Base-by-base conservation (phyloP, 345 rosid species). In the Syzygium oleosum region DNA sequence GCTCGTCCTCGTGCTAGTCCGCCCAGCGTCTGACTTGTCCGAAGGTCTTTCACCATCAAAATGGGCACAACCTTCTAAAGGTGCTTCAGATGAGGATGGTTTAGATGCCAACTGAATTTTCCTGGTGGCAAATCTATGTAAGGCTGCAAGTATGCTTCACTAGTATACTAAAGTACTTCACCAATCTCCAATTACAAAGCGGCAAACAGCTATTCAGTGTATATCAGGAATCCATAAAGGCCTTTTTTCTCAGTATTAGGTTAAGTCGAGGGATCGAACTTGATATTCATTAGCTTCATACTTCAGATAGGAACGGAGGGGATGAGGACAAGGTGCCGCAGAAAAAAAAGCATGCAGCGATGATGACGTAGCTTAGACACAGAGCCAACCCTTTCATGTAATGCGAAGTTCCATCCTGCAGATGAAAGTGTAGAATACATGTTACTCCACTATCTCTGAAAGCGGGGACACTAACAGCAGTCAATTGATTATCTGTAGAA, bases 321-420 rank as follows among this genome's bases (percentile, higher is more conserved):
- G 79, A 34, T 6, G 12, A 68, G 3, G 46, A 17, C 79, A 68
- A 5, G 34, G 79, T 68, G 46, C 79, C 5, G 46, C 46, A 31
- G 89, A 97, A 94, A 84, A 94, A 95, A 90, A 97, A 96, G 86
- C 98, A 96, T 2, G 94, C 94, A 51, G 94, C 94, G 27, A 97
- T 96, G 34, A 95, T 95, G 54, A 93, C 53, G 90, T 96, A 96
- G 90, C 96, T 94, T 16, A 95, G 95, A 89, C 93, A 95, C 85
- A 97, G 98, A 88, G 93, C 88, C 86, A 93, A 73, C 89, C 99
- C 99, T 93, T 97, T 96, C 96, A 96, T 86, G 91, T 95, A 96
- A 59, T 97, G 96, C 23, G 99, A 96, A 84, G 96, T 96, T 87
- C 98, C 99, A 92, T 97, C 99, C 98, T 97, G 94, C 63, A 65